These are phyloP conservation scores for Aspergillus amoenus DNA, from an alignment of 2,329 filamentous ascomycete genomes.

Conservation along the genomic window DNA sequence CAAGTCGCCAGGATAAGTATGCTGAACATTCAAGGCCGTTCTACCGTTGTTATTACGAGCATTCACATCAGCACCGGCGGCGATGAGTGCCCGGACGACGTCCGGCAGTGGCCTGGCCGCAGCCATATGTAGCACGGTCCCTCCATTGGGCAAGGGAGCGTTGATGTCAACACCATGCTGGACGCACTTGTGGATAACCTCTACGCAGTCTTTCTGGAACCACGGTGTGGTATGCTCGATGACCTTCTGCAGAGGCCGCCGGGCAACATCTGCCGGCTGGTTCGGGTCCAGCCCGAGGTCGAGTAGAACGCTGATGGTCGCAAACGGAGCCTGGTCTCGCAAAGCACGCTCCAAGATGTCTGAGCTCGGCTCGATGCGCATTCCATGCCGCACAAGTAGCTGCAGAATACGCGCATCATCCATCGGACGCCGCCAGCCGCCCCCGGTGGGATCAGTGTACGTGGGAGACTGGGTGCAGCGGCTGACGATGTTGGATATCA, in stretches of 20 bases:
- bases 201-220: not conserved
- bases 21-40: not conserved
- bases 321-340: not conserved
- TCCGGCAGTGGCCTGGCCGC: not conserved
- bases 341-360: not conserved
- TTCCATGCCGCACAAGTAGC: not conserved
- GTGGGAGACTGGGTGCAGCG: not conserved
- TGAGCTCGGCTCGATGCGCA: not conserved
- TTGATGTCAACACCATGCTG: not conserved
- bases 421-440: not conserved
- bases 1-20: too few relatives aligned
- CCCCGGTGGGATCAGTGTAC: not conserved
- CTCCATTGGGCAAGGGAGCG: not conserved
- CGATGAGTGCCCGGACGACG: not conserved
- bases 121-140: not conserved
- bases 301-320: not conserved
- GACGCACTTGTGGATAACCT: not conserved
- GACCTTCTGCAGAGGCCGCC: not conserved
- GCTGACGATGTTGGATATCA: not conserved
- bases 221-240: not conserved
- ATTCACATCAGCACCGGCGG: not conserved
- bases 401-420: not conserved
- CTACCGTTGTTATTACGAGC: too few relatives aligned
- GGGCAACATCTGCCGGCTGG: not conserved
- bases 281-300: not conserved